These are phyloP conservation scores for Selenicereus undatus DNA, from an alignment of 148 eudicot species.

Conservation along the genomic window DNA sequence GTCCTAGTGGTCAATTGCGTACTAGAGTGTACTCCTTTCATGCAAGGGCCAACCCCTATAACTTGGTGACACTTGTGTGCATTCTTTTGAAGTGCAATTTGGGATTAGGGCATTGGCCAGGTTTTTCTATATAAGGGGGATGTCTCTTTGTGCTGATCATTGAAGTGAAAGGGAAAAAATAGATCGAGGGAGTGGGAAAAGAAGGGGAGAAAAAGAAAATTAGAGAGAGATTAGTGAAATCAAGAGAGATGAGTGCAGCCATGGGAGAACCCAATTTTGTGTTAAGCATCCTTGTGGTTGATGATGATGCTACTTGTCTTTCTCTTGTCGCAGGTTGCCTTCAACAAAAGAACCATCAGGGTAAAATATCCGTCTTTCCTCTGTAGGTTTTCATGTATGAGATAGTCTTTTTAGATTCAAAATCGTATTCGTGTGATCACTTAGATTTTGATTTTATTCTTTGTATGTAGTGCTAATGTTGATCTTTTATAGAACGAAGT, in stretches of 20 bases:
- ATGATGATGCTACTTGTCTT: conserved; percentile 47
- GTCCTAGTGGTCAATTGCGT: neutral
- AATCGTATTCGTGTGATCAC: neutral
- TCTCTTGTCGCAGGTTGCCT: conserved; percentile 36
- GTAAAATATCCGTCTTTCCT: conserved; percentile 17
- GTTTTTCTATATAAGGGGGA: conserved; percentile 4
- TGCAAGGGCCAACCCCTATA: conserved; percentile 14
- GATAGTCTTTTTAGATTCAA: neutral
- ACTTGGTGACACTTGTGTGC: conserved; percentile 13
- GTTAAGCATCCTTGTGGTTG: conserved; percentile 49
- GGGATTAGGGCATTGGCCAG: conserved; percentile 4
- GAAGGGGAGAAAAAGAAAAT: neutral
- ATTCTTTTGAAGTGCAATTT: conserved; percentile 3
- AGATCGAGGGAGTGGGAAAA: neutral
- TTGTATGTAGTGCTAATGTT: neutral
- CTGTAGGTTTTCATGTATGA: neutral
- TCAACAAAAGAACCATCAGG: conserved; percentile 39
- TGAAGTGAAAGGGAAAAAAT: neutral
- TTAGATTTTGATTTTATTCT: neutral
- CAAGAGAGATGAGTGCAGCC: neutral
- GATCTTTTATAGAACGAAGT: neutral
- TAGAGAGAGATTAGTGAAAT: neutral
- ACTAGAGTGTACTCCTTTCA: conserved; percentile 1
- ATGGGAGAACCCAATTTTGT: conserved; percentile 10
- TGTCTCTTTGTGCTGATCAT: neutral